Evolutionary conservation across 345 rosid species (phyloP), one percentile per base, ranked within the genome.

Genomic region (Melastoma malabathricum): DNA sequence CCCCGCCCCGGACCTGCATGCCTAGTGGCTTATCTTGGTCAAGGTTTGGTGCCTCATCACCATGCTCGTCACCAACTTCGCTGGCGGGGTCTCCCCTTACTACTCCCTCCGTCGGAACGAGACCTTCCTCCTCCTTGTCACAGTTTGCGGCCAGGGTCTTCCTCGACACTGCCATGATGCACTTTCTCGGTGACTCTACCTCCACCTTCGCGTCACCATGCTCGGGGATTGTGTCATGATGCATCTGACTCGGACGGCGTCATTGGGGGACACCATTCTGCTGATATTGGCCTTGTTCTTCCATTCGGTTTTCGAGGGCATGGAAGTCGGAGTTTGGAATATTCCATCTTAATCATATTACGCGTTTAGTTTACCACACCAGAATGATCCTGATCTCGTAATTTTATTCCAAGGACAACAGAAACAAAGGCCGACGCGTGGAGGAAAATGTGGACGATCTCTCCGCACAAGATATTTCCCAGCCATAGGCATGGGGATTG

Each of bases 401-500:
- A 15, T 25, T 14, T 44, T 44, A 6, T 0, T 8, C 43, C 20
- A 16, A 29, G n/a, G 5, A 34, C 0, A 13, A 44, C 63, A 82
- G 97, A 12, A 15, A 70, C 66, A 1, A 69, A 74, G 55, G 64
- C 58, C 22, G 87, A 85, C 9, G 77, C 97, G 54, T 89, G 97
- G 95, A 77, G 73, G 60, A 85, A 82, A 48, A 77, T 89, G 0
- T 89, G 97, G 97, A 89, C 95, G 34, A 89, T 78, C 18, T 82
- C 87, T 0, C 47, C 82, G 31, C 97, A 89, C 72, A 89, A 85
- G 58, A 79, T 89, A 0, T 85, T n/a, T 85, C 43, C 89, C 97
- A 13, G 97, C 97, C 46, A 68, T 80, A 17, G 83, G 87, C 6
- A 85, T 89, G 93, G 95, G 93, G 59, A 84, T 89, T 44, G 93